Base-by-base conservation (phyloP, 2,329 filamentous ascomycete species). In the Lasiodiplodia sp. region DNA sequence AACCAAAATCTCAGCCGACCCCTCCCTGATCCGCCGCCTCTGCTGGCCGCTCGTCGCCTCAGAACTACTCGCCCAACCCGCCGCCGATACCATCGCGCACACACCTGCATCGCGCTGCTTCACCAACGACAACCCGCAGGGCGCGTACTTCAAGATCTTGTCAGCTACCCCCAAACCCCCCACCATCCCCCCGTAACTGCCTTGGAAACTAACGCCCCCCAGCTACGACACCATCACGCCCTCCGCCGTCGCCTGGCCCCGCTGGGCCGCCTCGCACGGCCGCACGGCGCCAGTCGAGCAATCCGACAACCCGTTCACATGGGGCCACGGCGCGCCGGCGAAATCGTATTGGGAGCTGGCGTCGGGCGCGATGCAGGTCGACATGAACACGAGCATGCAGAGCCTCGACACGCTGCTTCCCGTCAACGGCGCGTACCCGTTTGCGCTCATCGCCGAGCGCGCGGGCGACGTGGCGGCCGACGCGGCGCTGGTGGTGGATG, bases 401-500 rank as follows among this genome's bases (percentile, higher is more conserved):
- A 28, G 28, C 28, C 28, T 28, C 28, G 28, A 28, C 28, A 28
- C 28, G 28, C 28, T 28, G 28, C 28, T 28, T 4, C 28, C 28
- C 28, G 28, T 28, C 28, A 28, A 28, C 28, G 28, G 28, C 28
- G 28, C 28, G 5, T 28, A 28, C 5, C 28, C 37, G 53, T 23
- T 21, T 49, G 37, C 16, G 18, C 37, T 18, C 25, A 57, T 66
- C 31, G 16, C 34, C 2, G 64, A 51, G 16, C 34, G 51, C 14
- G 51, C 51, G 7, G 7, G 18, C 0, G 6, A 28, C 1, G 64
- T 67, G 14, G 47, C 40, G 11, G n/a, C 23, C 3, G 51, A 69
- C 23, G 49, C 56, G 3, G 53, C 70, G 38, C 34, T 83, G 37
- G 76, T 82, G 55, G 80, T 84, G 2, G 80, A 84, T 68, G 73